A percentile compares a stretch with the other conserved stretches of the same genome.
Evolutionary conservation across 2,329 filamentous ascomycete species (phyloP).

Genomic region (Aspergillus felis): DNA sequence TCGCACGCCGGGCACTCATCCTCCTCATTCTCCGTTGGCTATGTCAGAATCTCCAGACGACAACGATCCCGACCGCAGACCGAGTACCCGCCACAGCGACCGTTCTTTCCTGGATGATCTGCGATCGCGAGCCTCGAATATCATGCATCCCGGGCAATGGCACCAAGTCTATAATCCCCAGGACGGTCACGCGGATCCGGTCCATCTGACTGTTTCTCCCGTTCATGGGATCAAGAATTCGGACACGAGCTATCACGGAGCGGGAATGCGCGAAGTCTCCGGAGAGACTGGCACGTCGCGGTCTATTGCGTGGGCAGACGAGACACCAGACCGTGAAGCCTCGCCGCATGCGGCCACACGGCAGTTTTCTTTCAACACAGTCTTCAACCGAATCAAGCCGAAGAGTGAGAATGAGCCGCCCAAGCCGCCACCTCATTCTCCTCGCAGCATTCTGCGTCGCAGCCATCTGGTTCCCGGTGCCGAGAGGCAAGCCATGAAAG

Average conservation of each 20-base stretch:
- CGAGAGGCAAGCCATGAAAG: slow-evolving; percentile 36
- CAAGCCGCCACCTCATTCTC: slow-evolving; percentile 20
- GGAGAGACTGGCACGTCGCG: slow-evolving; percentile 38
- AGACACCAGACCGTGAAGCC: slow-evolving; percentile 23
- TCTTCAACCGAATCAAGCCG: slow-evolving; percentile 58
- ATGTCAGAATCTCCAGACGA: slow-evolving; percentile 77
- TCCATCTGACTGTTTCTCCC: slow-evolving; percentile 60
- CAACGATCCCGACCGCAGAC: slow-evolving; percentile 36
- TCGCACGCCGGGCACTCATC: slow-evolving; percentile 16
- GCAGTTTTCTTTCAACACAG: slow-evolving; percentile 89
- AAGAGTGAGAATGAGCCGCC: slow-evolving; percentile 16
- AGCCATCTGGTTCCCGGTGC: slow-evolving; percentile 26
- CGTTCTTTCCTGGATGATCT: slow-evolving; percentile 37
- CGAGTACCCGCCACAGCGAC: slow-evolving; percentile 26
- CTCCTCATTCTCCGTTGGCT: slow-evolving; percentile 69
- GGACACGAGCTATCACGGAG: slow-evolving; percentile 37
- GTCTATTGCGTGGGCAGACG: slow-evolving; percentile 34
- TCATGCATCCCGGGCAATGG: slow-evolving; percentile 34
- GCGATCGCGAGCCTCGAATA: slow-evolving; percentile 36
- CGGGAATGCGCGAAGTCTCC: slow-evolving; percentile 24
- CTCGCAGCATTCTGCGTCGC: slow-evolving; percentile 41
- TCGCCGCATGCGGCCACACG: slow-evolving; percentile 57
- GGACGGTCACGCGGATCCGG: slow-evolving; percentile 53
- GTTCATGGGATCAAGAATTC: slow-evolving; percentile 44
- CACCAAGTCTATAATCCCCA: slow-evolving; percentile 24